Conservation (phyloP, 441 rosid species). For the Brassica hybrid region DNA sequence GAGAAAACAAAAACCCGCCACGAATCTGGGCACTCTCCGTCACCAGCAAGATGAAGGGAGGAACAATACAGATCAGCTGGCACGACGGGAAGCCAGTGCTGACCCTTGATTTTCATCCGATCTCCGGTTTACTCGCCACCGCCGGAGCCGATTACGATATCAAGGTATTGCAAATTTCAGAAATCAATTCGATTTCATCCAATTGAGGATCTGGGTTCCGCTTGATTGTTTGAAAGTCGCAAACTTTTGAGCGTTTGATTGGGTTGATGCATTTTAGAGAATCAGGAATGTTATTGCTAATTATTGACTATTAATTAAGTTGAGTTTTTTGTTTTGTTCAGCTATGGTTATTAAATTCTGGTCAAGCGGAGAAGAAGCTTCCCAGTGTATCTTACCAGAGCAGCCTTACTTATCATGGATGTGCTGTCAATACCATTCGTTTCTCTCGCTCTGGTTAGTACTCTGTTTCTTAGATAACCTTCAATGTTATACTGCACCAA, state of each 20-base stretch:
- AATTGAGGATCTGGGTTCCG: neutral
- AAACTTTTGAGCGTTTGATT: neutral
- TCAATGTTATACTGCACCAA: neutral
- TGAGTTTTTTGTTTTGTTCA: slow-evolving; percentile 9
- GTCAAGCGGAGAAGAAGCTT: slow-evolving; percentile 60
- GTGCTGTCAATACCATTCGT: slow-evolving; percentile 78
- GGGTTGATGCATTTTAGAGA: neutral
- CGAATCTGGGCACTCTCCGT: slow-evolving; percentile 18
- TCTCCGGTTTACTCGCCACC: no score
- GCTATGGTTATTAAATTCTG: slow-evolving; percentile 77
- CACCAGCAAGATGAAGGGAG: slow-evolving; percentile 77
- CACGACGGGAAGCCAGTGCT: no score
- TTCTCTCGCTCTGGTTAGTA: slow-evolving; percentile 81
- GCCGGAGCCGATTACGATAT: no score
- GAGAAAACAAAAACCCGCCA: slow-evolving; percentile 6
- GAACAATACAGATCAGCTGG: slow-evolving; percentile 45
- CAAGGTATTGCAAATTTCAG: neutral
- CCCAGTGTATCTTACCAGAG: slow-evolving; percentile 71
- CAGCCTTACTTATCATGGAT: slow-evolving; percentile 84
- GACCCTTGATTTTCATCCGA: no score
- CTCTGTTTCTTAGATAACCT: neutral
- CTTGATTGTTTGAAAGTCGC: no score
- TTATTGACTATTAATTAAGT: no score
- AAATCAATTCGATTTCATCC: neutral
- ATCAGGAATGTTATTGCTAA: neutral